phyloP scores from a whole-genome alignment of 371 early-diverging fungal species.

The Umbelopsis sp. region DNA sequence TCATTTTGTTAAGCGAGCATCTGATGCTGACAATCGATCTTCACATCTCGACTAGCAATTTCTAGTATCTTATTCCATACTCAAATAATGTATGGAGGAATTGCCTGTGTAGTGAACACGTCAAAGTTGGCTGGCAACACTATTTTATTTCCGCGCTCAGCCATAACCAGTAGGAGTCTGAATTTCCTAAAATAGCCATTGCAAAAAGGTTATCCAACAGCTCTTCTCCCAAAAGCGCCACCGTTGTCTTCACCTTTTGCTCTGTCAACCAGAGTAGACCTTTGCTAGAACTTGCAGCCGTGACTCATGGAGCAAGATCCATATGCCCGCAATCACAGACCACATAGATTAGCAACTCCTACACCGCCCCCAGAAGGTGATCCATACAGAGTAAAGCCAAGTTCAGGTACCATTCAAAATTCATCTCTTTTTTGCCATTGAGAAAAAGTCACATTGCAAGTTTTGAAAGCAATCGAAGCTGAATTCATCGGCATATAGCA shows the following conservation, averaged over 20 bases:
- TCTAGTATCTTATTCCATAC: too few relatives aligned
- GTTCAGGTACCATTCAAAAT: slow-evolving; percentile 14
- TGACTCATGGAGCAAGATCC: neutral
- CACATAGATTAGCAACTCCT: neutral
- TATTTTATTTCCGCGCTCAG: neutral
- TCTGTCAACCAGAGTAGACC: neutral
- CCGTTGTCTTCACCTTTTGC: slow-evolving; percentile 6
- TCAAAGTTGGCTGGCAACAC: too few relatives aligned
- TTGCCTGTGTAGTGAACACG: too few relatives aligned
- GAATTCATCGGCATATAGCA: too few relatives aligned
- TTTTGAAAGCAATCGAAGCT: too few relatives aligned
- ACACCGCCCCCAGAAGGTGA: neutral
- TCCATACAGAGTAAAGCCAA: slow-evolving; percentile 8
- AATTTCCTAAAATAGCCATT: slow-evolving; percentile 1
- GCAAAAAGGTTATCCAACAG: neutral
- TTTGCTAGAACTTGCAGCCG: neutral
- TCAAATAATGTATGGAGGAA: too few relatives aligned
- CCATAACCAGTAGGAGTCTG: neutral
- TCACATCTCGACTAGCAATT: too few relatives aligned
- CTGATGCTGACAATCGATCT: too few relatives aligned
- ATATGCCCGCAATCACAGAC: neutral
- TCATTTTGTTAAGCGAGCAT: too few relatives aligned
- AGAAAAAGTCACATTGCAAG: neutral
- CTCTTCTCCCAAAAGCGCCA: slow-evolving; percentile 5
- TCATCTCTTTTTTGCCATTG: neutral